Conservation (phyloP, 2,329 filamentous ascomycete genomes). For the Achaetomium macrosporum region DNA sequence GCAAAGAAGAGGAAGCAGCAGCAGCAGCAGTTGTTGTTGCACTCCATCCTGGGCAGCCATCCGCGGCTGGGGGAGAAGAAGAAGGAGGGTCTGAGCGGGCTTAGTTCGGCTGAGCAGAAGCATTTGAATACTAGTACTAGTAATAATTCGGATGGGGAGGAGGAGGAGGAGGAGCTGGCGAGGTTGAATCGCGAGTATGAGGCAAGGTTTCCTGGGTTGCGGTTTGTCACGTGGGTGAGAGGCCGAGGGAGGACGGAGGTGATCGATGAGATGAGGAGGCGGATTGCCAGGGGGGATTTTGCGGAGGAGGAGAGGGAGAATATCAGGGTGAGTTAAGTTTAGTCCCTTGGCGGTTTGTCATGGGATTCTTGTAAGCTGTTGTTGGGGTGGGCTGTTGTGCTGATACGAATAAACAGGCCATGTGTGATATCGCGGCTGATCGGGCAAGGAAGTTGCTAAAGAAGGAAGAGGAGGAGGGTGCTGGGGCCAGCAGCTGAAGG, state of each 20-base stretch:
- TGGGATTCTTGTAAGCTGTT: not conserved
- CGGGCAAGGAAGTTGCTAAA: slow-evolving; percentile 58
- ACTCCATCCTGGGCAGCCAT: slow-evolving; percentile 72
- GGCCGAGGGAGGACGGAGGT: slow-evolving; percentile 67
- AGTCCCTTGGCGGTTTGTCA: slow-evolving; percentile 7
- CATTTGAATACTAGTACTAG: too few relatives aligned
- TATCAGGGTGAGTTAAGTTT: slow-evolving; percentile 55
- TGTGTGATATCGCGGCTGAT: slow-evolving; percentile 86
- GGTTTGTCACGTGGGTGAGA: slow-evolving; percentile 91
- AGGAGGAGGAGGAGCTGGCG: slow-evolving; percentile 52
- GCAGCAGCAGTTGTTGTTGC: slow-evolving; percentile 36
- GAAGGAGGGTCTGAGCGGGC: slow-evolving; percentile 61
- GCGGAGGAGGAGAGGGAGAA: slow-evolving; percentile 64
- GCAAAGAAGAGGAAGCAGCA: slow-evolving; percentile 40
- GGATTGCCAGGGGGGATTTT: slow-evolving; percentile 65
- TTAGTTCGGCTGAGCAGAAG: slow-evolving; percentile 77
- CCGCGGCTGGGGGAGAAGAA: slow-evolving; percentile 77
- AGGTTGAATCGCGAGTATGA: slow-evolving; percentile 74
- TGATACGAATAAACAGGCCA: slow-evolving; percentile 52
- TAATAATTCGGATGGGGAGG: too few relatives aligned
- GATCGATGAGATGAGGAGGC: slow-evolving; percentile 72
- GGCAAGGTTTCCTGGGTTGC: slow-evolving; percentile 68
- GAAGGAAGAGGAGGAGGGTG: slow-evolving; percentile 11
- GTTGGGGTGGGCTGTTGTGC: not conserved
- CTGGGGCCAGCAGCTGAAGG: not conserved